These are phyloP conservation scores for Pelargonium fulgidum DNA, from an alignment of 441 rosid genomes.

Conservation along the genomic window DNA sequence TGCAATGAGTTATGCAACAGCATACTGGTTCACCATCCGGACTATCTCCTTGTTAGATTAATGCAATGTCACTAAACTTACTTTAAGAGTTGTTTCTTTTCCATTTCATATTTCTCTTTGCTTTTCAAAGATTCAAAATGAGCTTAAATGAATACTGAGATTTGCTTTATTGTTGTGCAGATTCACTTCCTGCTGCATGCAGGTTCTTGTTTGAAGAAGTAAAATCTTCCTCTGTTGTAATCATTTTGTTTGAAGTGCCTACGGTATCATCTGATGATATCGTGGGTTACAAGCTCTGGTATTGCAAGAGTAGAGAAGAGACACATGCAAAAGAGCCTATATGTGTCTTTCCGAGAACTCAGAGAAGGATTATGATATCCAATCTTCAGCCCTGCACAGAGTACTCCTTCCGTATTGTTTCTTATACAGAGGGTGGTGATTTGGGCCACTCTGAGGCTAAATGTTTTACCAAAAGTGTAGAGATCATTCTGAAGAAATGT, in stretches of 20 bases:
- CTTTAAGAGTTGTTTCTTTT: neutral
- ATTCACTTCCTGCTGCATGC: constrained; percentile 84
- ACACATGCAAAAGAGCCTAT: constrained; percentile 46
- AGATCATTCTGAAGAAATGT: constrained; percentile 45
- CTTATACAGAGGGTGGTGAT: constrained; percentile 57
- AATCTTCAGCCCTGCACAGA: constrained; percentile 79
- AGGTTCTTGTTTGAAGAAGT: constrained; percentile 83
- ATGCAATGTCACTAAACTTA: neutral
- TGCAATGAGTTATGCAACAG: too few relatives aligned
- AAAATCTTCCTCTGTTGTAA: constrained; percentile 51
- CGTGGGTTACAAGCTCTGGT: constrained; percentile 91
- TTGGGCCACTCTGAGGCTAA: constrained; percentile 80
- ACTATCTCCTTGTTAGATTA: neutral
- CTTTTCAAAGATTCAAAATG: neutral
- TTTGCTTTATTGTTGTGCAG: constrained; percentile 29
- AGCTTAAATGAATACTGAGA: constrained; percentile 16
- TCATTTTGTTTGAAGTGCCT: constrained; percentile 63
- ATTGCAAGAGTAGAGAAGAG: constrained; percentile 63
- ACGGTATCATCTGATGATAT: constrained; percentile 36
- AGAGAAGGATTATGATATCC: constrained; percentile 75
- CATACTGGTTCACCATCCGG: too few relatives aligned
- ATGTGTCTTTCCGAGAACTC: constrained; percentile 51
- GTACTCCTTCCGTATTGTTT: constrained; percentile 71
- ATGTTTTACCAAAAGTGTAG: constrained; percentile 83
- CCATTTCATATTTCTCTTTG: neutral